phyloP scores from a whole-genome alignment of 2,329 filamentous ascomycete species.

The Penicillium sp. region DNA sequence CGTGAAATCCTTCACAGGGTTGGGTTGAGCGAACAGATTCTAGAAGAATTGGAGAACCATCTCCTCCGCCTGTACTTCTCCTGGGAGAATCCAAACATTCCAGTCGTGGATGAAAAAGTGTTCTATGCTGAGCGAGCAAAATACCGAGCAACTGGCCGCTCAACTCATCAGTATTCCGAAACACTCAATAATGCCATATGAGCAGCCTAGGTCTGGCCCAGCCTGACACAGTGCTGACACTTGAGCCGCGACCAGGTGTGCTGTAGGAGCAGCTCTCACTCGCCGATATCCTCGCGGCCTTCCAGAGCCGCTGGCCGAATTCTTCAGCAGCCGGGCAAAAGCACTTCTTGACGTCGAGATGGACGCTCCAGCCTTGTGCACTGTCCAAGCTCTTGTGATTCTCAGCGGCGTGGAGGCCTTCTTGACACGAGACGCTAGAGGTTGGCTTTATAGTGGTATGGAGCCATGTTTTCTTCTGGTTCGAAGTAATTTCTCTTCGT shows the following conservation, averaged over 20 bases:
- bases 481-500: too few species aligned
- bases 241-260: too few species aligned
- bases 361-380: constrained; percentile 28
- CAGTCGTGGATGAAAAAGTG: constrained; percentile 23
- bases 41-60: constrained; percentile 23
- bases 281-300: too few species aligned
- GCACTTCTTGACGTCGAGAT: constrained; percentile 30
- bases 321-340: constrained; percentile 20
- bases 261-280: too few species aligned
- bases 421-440: constrained; percentile 28
- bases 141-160: constrained; percentile 17
- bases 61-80: constrained; percentile 27
- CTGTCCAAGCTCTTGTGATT: constrained; percentile 29
- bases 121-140: constrained; percentile 21
- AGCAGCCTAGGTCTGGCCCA: too few species aligned
- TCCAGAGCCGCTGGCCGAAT: too few species aligned
- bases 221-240: too few species aligned
- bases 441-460: constrained; percentile 31
- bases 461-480: too few species aligned
- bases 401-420: constrained; percentile 27
- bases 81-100: constrained; percentile 29
- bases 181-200: not conserved
- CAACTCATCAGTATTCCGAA: not conserved
- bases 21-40: too few species aligned
- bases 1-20: constrained; percentile 14